A percentile compares a stretch with the other conserved stretches of the same genome.
Conservation (phyloP, 805 yeast genomes). For the Metschnikowia henanensis region DNA sequence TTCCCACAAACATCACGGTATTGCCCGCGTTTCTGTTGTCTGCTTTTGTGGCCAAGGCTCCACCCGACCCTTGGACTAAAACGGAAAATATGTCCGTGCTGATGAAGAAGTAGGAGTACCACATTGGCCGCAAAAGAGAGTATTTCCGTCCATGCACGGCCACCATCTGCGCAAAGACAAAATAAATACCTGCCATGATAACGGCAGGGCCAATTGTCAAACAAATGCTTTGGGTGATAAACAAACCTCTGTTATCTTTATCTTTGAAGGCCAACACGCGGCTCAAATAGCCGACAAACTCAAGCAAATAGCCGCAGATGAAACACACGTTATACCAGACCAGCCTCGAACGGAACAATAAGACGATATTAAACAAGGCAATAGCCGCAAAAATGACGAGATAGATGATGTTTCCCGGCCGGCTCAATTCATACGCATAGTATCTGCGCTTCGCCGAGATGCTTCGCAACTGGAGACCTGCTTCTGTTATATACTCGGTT, state of each 20-base stretch:
- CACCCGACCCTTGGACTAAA: conserved; percentile 40
- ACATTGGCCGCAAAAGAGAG: conserved; percentile 40
- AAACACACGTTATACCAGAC: conserved; percentile 42
- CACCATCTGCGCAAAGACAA: conserved; percentile 40
- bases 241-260: conserved; percentile 21
- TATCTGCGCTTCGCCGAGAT: conserved; percentile 24
- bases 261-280: conserved; percentile 32
- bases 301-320: conserved; percentile 35
- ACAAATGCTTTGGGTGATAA: conserved; percentile 33
- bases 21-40: conserved; percentile 30
- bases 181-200: conserved; percentile 44
- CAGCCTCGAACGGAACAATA: conserved; percentile 34
- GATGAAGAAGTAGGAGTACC: conserved; percentile 44
- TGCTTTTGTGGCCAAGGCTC: conserved; percentile 36
- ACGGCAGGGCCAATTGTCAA: conserved; percentile 44
- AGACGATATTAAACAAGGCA: conserved; percentile 24
- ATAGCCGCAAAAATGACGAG: conserved; percentile 27
- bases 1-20: conserved; percentile 39
- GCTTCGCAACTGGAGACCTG: background rate
- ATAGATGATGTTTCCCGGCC: conserved; percentile 34
- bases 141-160: conserved; percentile 38
- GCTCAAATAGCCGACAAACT: conserved; percentile 40
- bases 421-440: conserved; percentile 25
- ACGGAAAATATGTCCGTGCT: conserved; percentile 37
- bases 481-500: too few species aligned